These are phyloP conservation scores for Mangifera indica DNA, from an alignment of 345 rosid genomes.

Conservation along the genomic window DNA sequence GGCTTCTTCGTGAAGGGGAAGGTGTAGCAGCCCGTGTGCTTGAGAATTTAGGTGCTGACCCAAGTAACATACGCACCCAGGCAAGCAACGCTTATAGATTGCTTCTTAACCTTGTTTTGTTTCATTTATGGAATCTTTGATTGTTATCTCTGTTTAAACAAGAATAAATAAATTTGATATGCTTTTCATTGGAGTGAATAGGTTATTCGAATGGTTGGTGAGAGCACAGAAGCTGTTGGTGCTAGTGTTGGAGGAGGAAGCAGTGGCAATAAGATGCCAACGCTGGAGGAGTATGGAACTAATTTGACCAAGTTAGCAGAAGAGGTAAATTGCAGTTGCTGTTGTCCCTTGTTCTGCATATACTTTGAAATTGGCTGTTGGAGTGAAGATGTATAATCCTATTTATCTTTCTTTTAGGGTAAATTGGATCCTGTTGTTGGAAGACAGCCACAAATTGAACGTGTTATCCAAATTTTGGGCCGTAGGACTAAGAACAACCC, in stretches of 20 bases:
- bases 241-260: slow-evolving; percentile 78
- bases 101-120: slow-evolving; percentile 1
- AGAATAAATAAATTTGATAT: not conserved
- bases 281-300: slow-evolving; percentile 98
- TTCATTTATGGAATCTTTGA: not conserved
- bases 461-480: slow-evolving; percentile 94
- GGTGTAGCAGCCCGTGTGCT: slow-evolving; percentile 99
- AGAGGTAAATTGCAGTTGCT: slow-evolving; percentile 51
- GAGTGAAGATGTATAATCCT: not conserved
- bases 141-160: not conserved
- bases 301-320: slow-evolving; percentile 95
- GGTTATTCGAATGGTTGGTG: slow-evolving; percentile 99
- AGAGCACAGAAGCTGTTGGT: slow-evolving; percentile 77
- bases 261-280: slow-evolving; percentile 88
- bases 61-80: slow-evolving; percentile 92
- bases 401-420: slow-evolving; percentile 50
- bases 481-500: slow-evolving; percentile 97
- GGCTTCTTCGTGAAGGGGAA: slow-evolving; percentile 97
- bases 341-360: slow-evolving; percentile 3
- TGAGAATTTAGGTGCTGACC: slow-evolving; percentile 92
- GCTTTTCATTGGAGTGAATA: slow-evolving; percentile 28
- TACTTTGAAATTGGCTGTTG: not conserved
- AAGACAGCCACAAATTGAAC: slow-evolving; percentile 92
- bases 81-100: slow-evolving; percentile 35
- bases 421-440: slow-evolving; percentile 99